Base-by-base conservation (phyloP, 2,329 filamentous ascomycete species). In the Verticillium dahliae region DNA sequence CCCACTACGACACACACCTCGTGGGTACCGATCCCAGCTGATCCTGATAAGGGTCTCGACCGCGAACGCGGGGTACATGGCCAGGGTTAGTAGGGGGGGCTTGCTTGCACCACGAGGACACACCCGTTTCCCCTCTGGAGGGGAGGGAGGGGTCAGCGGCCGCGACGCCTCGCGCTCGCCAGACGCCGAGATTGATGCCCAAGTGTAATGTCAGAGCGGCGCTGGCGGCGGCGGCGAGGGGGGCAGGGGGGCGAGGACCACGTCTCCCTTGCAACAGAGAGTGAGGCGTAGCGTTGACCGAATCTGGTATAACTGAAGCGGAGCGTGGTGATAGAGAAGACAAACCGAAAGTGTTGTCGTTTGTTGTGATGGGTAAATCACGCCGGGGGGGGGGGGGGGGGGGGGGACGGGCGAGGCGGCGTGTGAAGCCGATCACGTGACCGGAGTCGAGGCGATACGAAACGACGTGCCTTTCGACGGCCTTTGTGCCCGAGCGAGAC, bases 301-400 rank as follows among this genome's bases (percentile, higher is more conserved):
- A 62, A 64, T 62, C 18, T 34, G 58, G 50, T 50, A 52, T 55
- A 57, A 55, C 38, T 57, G 27, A 61, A 52, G 50, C 3, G 9
- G 34, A 37, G 57, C 50, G 61, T 62, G 59, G 57, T 59, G 59
- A 61, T 56, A 57, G 50, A 54, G 7, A 18, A 18, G 18, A 22
- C 18, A 5, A 31, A 22, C 18, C 56, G 35, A 59, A 35, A 38
- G 56, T 18, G 18, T 22, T 22, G 18, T 22, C 55, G 41, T 39
- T 56, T 31, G 38, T 50, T 33, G 38, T 22, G 18, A 22, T 22
- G 18, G 18, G 1, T 22, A 2, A 22, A 22, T n/a, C n/a, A n/a
- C n/a, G n/a, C n/a, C n/a, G n/a, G n/a, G n/a, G n/a, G n/a, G n/a
- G n/a, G n/a, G n/a, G 18, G 2, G 18, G 18, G 18, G 18, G 18